Evolutionary conservation across 768 basidiomycete genomes (phyloP), one percentile per base, ranked within the genome.

Genomic region (Russula sp.): DNA sequence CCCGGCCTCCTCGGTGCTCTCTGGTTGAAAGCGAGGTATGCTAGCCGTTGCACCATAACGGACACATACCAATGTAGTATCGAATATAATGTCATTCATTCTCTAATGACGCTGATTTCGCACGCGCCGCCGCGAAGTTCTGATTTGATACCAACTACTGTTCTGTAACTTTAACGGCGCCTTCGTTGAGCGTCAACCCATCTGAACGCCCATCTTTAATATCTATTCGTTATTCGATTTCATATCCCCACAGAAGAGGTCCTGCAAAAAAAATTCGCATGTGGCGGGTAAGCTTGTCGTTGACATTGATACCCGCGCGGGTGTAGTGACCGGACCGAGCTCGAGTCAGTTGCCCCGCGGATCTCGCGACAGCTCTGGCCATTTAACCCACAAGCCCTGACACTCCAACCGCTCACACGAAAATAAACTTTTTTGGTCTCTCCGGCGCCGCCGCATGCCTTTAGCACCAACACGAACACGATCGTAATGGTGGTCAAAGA

Each of bases 31-130:
- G 61, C 61, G 61, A 63, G 61, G 61, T 63, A 63, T 63, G 61
- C 57, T 63, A 63, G 32, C 61, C 57, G 61, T 63, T 63, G 46
- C 61, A 63, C 61, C 61, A 63, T 59, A 58, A 58, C 61, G 61
- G 57, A 63, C n/a, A 22, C 46, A 43, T n/a, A 34, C 5, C 16
- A 8, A 8, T 38, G 1, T 0, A 0, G 3, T 39, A 25, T 18
- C 0, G 22, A 5, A 52, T 16, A 8, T 22, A n/a, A 1, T 38
- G 14, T 39, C 18, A 13, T 53, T 20, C 36, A 16, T 3, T 22
- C 1, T 5, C 0, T 6, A 13, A 6, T 7, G 11, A 2, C 4
- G 16, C 29, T 32, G 18, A 32, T 47, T 47, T 29, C 13, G 46
- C n/a, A n/a, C n/a, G n/a, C 3, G 46, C 46, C 5, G 25, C 25